These are phyloP conservation scores for Dictyostelium purpureum DNA, from an alignment of 78 protist genomes.

Conservation along the genomic window DNA sequence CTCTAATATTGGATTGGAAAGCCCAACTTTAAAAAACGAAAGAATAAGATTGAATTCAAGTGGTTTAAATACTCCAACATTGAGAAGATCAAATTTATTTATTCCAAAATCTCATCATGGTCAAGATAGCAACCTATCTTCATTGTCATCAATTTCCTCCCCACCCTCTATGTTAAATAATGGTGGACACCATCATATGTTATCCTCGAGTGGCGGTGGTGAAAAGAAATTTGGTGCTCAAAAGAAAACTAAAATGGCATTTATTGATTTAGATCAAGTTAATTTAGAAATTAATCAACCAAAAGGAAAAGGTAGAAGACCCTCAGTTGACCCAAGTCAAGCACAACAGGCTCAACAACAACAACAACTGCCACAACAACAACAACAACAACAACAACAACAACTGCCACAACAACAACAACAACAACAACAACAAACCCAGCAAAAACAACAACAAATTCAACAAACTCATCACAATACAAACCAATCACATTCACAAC, in stretches of 20 bases:
- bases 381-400: background rate
- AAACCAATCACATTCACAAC: background rate
- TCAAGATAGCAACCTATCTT: background rate
- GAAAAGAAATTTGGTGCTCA: slow-evolving; percentile 26
- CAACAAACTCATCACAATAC: background rate
- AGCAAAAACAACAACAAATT: background rate
- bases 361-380: background rate
- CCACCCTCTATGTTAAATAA: background rate
- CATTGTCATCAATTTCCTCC: background rate
- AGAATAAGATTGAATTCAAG: background rate
- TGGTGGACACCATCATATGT: background rate
- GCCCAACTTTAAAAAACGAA: slow-evolving; percentile 36
- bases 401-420: background rate
- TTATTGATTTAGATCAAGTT: slow-evolving; percentile 43
- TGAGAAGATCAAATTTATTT: slow-evolving; percentile 48
- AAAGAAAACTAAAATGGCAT: slow-evolving; percentile 55
- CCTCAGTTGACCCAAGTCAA: slow-evolving; percentile 18
- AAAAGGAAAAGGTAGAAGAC: slow-evolving; percentile 36
- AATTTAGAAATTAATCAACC: slow-evolving; percentile 13
- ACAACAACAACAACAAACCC: background rate
- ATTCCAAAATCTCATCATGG: slow-evolving; percentile 55
- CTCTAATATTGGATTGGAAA: background rate
- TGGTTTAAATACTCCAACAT: slow-evolving; percentile 11
- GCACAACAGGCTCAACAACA: background rate
- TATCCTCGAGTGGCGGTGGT: background rate